Percentiles rank a stretch among this genome's conserved stretches.
phyloP scores from a whole-genome alignment of 129 eudicot genomes.

The Logfia minima region DNA sequence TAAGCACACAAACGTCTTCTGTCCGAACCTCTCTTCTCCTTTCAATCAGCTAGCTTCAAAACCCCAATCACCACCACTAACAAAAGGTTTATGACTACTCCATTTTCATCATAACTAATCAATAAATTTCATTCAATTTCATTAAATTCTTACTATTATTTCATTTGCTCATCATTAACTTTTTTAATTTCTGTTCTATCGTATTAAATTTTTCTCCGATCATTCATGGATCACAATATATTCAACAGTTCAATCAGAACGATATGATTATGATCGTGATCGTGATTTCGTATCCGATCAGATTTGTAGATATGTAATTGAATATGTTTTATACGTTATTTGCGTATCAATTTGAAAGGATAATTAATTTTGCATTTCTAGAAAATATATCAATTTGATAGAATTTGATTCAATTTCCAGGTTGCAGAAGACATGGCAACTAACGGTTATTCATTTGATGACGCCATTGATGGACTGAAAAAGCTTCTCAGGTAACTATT shows the following conservation, averaged over 20 bases:
- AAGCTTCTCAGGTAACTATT: constrained; percentile 74
- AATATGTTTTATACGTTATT: not conserved
- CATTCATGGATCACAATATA: not conserved
- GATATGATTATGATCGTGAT: not conserved
- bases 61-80: not conserved
- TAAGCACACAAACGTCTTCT: not conserved
- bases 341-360: not conserved
- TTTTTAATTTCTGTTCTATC: not conserved
- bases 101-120: not conserved
- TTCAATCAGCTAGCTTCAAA: not conserved
- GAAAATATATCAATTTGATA: not conserved
- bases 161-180: not conserved
- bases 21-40: not conserved
- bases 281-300: not conserved
- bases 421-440: constrained; percentile 60
- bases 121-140: too few relatives aligned
- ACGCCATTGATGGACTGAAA: constrained; percentile 78
- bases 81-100: not conserved
- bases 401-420: constrained; percentile 36
- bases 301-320: not conserved
- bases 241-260: not conserved
- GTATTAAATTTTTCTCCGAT: not conserved
- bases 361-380: not conserved
- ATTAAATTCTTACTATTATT: not conserved
- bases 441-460: constrained; percentile 51